Base-by-base conservation (phyloP, 257 asterid genomes). In the Verbena officinalis region DNA sequence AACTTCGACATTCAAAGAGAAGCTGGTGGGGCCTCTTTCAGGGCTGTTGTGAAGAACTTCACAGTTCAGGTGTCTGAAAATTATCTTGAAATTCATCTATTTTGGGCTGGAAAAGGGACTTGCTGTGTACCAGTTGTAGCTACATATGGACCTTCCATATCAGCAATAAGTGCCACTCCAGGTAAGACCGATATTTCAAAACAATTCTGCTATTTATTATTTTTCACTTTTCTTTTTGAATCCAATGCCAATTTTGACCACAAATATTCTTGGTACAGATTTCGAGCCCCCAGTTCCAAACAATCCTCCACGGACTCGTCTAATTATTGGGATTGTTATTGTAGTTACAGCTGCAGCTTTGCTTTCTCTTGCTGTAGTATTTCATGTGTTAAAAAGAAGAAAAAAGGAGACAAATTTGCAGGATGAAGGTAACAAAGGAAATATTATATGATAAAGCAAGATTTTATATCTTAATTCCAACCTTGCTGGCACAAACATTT, bases 101-200 rank as follows among this genome's bases (percentile, higher is more conserved):
- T 84, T 63, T 89, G 96, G 96, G 95, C 88, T 7, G 96, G 95
- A 62, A 89, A 84, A 75, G 95, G 97, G 65, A 86, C 97, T 59
- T 86, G 94, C 58, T 84, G 94, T 75, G 86, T 84, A 20, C 97
- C 97, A 60, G 5, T 0, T 23, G 89, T 56, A 73, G 77, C 85
- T 27, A 14, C 76, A 14, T 89, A 84, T 70, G 97, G 97, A 46
- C 97, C 97, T 55, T 75, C 77, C 5, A 75, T 89, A 58, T 83
- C 93, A 16, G 97, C 95, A 7, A 76, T 89, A 50, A 84, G 94
- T 45, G 94, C 81, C 16, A 83, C 80, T 48, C 85, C 95, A 70
- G 82, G 95, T 85, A 80, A 22, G 53, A 72, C 4, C 40, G n/a
- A n/a, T n/a, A n/a, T n/a, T n/a, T n/a, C n/a, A n/a, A n/a, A n/a